These are phyloP conservation scores for Acmispon strigosus DNA, from an alignment of 306 rosid genomes.

Conservation along the genomic window DNA sequence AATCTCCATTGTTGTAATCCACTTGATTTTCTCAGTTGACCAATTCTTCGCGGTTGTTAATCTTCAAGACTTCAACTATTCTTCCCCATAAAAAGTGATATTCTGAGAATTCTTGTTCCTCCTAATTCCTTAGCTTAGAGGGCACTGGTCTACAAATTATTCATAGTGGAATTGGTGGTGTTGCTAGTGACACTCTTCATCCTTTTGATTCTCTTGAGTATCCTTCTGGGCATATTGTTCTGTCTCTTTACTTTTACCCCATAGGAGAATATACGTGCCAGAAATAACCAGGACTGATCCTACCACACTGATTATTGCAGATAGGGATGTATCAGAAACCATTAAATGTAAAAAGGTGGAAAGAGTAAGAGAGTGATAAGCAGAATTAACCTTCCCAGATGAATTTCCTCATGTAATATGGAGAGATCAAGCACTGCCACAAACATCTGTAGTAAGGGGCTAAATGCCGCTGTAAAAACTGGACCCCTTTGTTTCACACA, in stretches of 20 bases:
- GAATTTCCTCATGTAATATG: conserved; percentile 60
- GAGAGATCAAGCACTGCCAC: conserved; percentile 59
- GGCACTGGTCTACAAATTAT: background rate
- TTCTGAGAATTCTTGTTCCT: background rate
- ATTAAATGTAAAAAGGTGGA: background rate
- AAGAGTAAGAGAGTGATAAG: background rate
- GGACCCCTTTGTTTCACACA: conserved; percentile 81
- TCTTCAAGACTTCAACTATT: background rate
- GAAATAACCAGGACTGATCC: conserved; percentile 68
- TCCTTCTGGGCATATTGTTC: conserved; percentile 24
- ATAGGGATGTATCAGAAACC: conserved; percentile 10
- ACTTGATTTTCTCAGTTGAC: background rate
- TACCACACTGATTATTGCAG: conserved; percentile 44
- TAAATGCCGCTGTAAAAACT: conserved; percentile 76
- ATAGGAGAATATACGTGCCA: conserved; percentile 70
- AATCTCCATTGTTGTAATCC: background rate
- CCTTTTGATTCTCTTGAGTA: conserved; percentile 32
- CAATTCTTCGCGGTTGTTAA: too few species aligned
- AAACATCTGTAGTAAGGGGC: conserved; percentile 64
- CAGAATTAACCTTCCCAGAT: conserved; percentile 67
- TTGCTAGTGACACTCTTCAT: conserved; percentile 22
- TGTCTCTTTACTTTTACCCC: conserved; percentile 70
- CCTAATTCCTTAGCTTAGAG: background rate
- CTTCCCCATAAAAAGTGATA: background rate
- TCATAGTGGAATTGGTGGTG: background rate